A percentile compares a stretch with the other conserved stretches of the same genome.
Evolutionary conservation across 2,329 filamentous ascomycete genomes (phyloP).

Genomic region (Rachicladosporium sp.): DNA sequence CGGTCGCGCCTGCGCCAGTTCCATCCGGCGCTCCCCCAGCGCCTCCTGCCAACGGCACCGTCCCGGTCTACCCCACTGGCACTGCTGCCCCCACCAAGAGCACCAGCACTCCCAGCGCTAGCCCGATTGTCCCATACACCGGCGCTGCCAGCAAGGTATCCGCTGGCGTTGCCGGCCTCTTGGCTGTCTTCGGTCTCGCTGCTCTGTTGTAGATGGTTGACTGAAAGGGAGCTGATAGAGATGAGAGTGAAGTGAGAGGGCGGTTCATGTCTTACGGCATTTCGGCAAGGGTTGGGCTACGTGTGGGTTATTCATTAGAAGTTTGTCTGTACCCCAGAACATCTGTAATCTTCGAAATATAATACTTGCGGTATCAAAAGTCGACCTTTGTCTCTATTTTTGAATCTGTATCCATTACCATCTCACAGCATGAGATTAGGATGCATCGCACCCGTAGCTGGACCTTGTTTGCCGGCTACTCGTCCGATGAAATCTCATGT

Average conservation of each 20-base stretch:
- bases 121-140: constrained; percentile 30
- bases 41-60: constrained; percentile 11
- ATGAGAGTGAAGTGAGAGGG: too few species aligned
- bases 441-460: not conserved
- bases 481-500: too few species aligned
- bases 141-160: constrained; percentile 40
- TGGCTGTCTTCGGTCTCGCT: constrained; percentile 40
- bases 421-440: not conserved
- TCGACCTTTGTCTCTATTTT: too few species aligned
- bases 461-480: too few species aligned
- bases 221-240: too few species aligned
- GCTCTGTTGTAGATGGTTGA: constrained; percentile 15
- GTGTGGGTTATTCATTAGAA: too few species aligned
- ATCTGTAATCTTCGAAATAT: too few species aligned
- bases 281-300: too few species aligned
- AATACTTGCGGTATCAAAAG: too few species aligned
- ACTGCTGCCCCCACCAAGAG: constrained; percentile 8
- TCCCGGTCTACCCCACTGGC: constrained; percentile 6
- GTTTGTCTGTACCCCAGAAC: too few species aligned
- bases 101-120: constrained; percentile 16
- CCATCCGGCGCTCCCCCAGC: constrained; percentile 5
- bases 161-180: constrained; percentile 38
- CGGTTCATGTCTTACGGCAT: too few species aligned
- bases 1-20: constrained; percentile 6
- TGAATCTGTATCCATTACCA: too few species aligned